Conservation (phyloP, 2,329 filamentous ascomycete species). For the Colletotrichum sidae region DNA sequence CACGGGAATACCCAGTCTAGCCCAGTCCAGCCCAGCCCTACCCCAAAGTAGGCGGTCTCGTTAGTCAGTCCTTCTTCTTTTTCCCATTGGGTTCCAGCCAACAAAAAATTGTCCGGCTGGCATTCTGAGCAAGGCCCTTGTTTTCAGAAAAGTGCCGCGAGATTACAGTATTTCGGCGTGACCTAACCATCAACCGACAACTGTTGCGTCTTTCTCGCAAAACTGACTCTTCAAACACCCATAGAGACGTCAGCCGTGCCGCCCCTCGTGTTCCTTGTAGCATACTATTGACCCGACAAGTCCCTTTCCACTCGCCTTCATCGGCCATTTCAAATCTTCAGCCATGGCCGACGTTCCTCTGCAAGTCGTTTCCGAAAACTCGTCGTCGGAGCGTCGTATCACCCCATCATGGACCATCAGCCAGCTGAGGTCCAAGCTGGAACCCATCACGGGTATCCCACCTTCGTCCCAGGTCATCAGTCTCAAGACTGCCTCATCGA, state of each 20-base stretch:
- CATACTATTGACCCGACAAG: conserved; percentile 3
- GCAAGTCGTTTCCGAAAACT: conserved; percentile 79
- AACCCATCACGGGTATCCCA: conserved; percentile 92
- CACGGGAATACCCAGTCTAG: conserved; percentile 31
- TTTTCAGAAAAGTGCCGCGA: conserved; percentile 26
- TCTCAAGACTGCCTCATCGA: conserved; percentile 73
- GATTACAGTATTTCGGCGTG: conserved; percentile 3
- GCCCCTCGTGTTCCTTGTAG: conserved; percentile 42
- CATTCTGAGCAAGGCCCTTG: conserved; percentile 11
- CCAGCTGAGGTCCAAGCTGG: conserved; percentile 87
- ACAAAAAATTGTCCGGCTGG: conserved; percentile 28
- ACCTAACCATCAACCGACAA: neutral
- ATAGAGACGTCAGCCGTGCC: neutral
- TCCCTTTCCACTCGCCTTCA: conserved; percentile 9
- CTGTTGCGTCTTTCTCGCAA: no score
- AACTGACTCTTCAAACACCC: no score
- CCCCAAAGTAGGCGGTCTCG: no score
- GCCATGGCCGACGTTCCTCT: conserved; percentile 80
- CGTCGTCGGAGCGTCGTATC: conserved; percentile 88
- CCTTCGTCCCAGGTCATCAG: conserved; percentile 81
- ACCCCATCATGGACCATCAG: conserved; percentile 91
- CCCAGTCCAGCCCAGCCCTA: no score
- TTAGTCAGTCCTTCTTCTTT: no score
- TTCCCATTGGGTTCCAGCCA: conserved; percentile 3
- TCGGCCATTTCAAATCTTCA: conserved; percentile 38